Conservation (phyloP, 495 filamentous ascomycete genomes). For the Tetracladium setigerum region DNA sequence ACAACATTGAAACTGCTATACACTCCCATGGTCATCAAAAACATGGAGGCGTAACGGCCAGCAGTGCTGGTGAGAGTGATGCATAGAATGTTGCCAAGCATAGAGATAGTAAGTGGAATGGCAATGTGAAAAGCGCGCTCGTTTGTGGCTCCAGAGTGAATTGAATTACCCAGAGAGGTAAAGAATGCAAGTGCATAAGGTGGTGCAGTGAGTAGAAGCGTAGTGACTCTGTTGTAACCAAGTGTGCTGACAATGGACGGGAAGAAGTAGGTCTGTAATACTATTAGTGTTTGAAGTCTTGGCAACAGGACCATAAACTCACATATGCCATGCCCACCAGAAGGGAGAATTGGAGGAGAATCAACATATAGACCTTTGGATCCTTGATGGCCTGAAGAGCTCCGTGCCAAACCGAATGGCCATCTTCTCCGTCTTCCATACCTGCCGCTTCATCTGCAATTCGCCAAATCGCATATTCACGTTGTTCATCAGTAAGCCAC, state of each 20-base stretch:
- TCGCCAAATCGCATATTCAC: conserved; percentile 1
- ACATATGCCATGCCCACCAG: neutral
- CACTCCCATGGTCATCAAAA: conserved; percentile 1
- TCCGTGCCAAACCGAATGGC: neutral
- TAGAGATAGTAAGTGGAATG: conserved; percentile 54
- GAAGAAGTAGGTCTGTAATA: conserved; percentile 2
- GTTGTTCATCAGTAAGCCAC: conserved; percentile 2
- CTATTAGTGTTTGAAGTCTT: too few species aligned
- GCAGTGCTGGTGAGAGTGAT: conserved; percentile 53
- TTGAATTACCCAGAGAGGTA: conserved; percentile 29
- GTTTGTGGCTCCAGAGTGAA: conserved; percentile 5
- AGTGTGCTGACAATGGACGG: neutral
- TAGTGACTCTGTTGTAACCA: conserved; percentile 9
- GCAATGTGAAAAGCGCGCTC: conserved; percentile 71
- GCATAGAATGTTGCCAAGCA: conserved; percentile 65
- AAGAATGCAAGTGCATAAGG: conserved; percentile 10
- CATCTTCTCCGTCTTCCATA: neutral
- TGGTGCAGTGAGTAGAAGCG: conserved; percentile 2
- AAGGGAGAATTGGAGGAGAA: neutral
- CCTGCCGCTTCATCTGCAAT: neutral
- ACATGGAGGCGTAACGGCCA: conserved; percentile 40
- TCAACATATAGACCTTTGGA: neutral
- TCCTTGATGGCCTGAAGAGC: neutral
- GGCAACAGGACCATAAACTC: too few species aligned
- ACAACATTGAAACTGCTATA: neutral